phyloP scores from a whole-genome alignment of 2,329 filamentous ascomycete genomes.

The Scedosporium minutisporum region DNA sequence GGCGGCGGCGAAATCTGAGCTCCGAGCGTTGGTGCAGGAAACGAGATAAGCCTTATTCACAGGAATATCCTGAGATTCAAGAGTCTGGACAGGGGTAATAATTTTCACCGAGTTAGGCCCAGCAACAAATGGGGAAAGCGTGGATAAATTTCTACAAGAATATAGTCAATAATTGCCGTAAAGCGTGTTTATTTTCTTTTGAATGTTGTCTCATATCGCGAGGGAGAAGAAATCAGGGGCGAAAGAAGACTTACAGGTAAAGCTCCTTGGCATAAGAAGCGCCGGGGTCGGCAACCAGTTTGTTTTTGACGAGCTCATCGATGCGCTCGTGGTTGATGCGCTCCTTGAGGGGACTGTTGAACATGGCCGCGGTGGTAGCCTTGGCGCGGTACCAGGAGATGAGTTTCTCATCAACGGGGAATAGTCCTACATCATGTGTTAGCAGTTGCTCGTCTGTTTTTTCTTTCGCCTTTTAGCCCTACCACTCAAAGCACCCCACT shows the following conservation, averaged over 20 bases:
- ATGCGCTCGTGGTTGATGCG: conserved; percentile 65
- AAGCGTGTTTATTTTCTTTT: too few species aligned
- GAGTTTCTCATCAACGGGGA: conserved; percentile 69
- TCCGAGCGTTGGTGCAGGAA: conserved; percentile 79
- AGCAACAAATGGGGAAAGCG: conserved; percentile 72
- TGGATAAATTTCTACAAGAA: conserved; percentile 52
- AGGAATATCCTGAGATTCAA: conserved; percentile 64
- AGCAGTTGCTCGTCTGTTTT: neutral
- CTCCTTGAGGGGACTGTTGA: conserved; percentile 34
- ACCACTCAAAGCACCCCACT: conserved; percentile 60
- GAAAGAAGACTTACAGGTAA: conserved; percentile 38
- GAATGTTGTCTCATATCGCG: too few species aligned
- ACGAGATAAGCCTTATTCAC: conserved; percentile 76
- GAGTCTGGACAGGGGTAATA: conserved; percentile 63
- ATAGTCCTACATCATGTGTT: conserved; percentile 27
- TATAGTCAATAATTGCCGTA: too few species aligned
- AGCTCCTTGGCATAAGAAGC: conserved; percentile 77
- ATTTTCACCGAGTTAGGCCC: conserved; percentile 90
- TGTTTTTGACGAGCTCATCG: conserved; percentile 61
- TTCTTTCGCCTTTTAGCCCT: neutral
- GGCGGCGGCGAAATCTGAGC: conserved; percentile 72
- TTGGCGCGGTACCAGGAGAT: conserved; percentile 66
- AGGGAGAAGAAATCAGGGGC: too few species aligned
- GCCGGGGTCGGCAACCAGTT: conserved; percentile 60
- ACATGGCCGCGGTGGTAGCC: conserved; percentile 62